Conservation (phyloP, 139 green algal species). For the Coccomyxa sp. region DNA sequence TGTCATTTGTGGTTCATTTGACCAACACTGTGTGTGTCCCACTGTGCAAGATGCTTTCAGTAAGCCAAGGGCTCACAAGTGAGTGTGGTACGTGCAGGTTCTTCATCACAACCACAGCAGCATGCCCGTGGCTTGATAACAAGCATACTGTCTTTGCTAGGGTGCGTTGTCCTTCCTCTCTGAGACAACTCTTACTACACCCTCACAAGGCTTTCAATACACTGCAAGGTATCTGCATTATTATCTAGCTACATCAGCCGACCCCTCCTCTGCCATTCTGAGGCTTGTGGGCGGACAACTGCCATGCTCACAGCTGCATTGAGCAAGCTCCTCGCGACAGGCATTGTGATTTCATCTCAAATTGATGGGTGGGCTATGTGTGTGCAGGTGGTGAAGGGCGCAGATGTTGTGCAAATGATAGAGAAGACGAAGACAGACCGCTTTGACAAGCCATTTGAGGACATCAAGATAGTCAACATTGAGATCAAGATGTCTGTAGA, state of each 20-base stretch:
- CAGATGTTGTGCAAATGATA: slow-evolving; percentile 90
- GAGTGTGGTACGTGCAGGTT: slow-evolving; percentile 45
- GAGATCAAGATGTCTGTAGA: slow-evolving; percentile 14
- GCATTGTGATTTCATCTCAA: background rate
- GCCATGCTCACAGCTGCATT: background rate
- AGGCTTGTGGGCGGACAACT: too few relatives aligned
- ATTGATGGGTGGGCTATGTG: too few relatives aligned
- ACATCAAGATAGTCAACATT: slow-evolving; percentile 95
- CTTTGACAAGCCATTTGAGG: slow-evolving; percentile 89
- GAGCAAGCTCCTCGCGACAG: background rate
- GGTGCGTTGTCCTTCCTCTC: slow-evolving; percentile 12
- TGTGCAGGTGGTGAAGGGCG: slow-evolving; percentile 70
- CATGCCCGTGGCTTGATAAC: slow-evolving; percentile 76
- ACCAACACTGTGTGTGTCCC: too few relatives aligned
- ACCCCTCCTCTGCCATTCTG: too few relatives aligned
- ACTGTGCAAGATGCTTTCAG: too few relatives aligned
- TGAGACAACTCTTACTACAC: too few relatives aligned
- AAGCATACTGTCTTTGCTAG: slow-evolving; percentile 76
- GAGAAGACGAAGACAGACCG: slow-evolving; percentile 86
- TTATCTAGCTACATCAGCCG: too few relatives aligned
- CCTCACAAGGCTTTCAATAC: too few relatives aligned
- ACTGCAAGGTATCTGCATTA: too few relatives aligned
- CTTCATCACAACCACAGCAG: slow-evolving; percentile 88
- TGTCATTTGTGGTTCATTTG: slow-evolving; percentile 32
- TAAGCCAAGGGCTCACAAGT: too few relatives aligned